Evolutionary conservation across 1,139 yeast genomes (phyloP), one percentile per base, ranked within the genome.

Genomic region (Pichia terricola): DNA sequence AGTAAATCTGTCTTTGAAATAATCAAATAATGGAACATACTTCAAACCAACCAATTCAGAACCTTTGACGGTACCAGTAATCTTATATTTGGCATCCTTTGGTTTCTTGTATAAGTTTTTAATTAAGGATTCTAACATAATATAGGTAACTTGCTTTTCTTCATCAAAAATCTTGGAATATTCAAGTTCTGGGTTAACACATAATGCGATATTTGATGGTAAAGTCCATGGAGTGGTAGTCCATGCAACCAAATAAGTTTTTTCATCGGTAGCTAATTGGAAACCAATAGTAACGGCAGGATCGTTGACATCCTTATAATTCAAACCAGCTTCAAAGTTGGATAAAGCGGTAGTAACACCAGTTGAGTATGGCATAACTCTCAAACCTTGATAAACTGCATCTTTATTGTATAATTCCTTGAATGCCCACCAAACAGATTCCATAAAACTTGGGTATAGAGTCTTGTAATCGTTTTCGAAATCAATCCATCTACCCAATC

Each of bases 181-280:
- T 66, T 88, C 97, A 52, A 87, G 81, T 26, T 79, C 78, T 43
- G 96, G 95, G 68, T 91, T 77, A 40, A 91, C 97, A 59, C 95
- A 89, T 51, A 91, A 74, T 16, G 91, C 94, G 62, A 91, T 69
- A 66, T 91, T 91, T 28, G 96, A 85, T 40, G 98, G 98, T 61
- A 91, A 73, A 42, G 99, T 94, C 99, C 99, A 91, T 43, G 99
- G 99, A 35, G 99, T 91, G 51, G 99, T 91, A 39, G 99, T 91
- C 99, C 99, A 91, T 22, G 97, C 98, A 40, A 91, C 89, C 55
- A 91, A 71, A 53, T 75, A 70, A 45, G 95, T 86, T 58, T 83
- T 78, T 52, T 84, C 86, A 58, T 89, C 94, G 51, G 77, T 85
- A 28, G 75, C 69, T 46, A 87, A 70, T 51, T 88, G 88, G 73